phyloP scores from a whole-genome alignment of 108 stramenopile species.

The Nitzschia palea region DNA sequence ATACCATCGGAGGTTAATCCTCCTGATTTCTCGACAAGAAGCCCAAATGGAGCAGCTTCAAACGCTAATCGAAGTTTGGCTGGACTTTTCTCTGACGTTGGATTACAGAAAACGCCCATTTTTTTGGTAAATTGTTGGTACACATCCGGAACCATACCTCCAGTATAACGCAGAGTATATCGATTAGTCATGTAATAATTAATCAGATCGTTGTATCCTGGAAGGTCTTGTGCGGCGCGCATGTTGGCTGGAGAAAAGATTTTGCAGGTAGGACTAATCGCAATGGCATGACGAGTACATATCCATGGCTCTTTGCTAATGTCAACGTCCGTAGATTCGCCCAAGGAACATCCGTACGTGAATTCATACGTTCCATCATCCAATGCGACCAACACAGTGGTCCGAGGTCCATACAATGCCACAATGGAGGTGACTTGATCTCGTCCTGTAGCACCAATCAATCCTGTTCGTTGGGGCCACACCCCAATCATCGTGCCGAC shows the following conservation, averaged over 20 bases:
- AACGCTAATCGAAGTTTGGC: slow-evolving; percentile 93
- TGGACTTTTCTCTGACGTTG: slow-evolving; percentile 82
- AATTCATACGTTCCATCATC: slow-evolving; percentile 77
- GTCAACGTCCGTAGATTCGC: neutral
- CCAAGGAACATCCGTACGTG: slow-evolving; percentile 52
- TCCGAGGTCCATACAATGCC: slow-evolving; percentile 90
- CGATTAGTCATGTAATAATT: slow-evolving; percentile 88
- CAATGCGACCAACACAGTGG: slow-evolving; percentile 87
- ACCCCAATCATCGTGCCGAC: slow-evolving; percentile 95
- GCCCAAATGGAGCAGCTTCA: slow-evolving; percentile 90
- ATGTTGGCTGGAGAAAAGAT: slow-evolving; percentile 94
- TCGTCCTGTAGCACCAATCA: slow-evolving; percentile 83
- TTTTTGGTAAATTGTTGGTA: slow-evolving; percentile 87
- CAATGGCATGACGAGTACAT: slow-evolving; percentile 57
- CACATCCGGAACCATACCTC: slow-evolving; percentile 87
- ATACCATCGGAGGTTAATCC: slow-evolving; percentile 80
- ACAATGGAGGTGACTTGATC: slow-evolving; percentile 90
- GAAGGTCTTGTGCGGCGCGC: slow-evolving; percentile 85
- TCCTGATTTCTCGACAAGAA: slow-evolving; percentile 88
- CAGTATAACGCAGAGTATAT: slow-evolving; percentile 88
- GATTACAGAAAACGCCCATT: slow-evolving; percentile 88
- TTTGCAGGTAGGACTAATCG: slow-evolving; percentile 64
- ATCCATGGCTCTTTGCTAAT: slow-evolving; percentile 51
- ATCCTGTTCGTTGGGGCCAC: slow-evolving; percentile 84
- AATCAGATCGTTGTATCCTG: slow-evolving; percentile 82